These are phyloP conservation scores for Sporothrix brunneoviolacea DNA, from an alignment of 2,329 filamentous ascomycete species.

Conservation along the genomic window DNA sequence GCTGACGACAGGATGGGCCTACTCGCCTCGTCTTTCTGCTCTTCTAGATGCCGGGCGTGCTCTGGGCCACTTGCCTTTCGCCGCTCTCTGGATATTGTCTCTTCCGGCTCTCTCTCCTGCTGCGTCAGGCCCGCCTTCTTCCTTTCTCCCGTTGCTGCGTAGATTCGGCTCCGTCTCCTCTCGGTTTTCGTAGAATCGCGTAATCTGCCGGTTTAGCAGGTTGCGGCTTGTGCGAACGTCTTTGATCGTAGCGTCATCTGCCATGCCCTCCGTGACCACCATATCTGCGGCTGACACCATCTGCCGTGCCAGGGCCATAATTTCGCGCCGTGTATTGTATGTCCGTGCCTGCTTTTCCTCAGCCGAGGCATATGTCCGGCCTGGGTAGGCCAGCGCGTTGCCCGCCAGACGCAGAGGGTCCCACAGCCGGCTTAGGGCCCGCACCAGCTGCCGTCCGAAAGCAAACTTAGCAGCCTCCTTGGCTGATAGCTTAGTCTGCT, in stretches of 20 bases:
- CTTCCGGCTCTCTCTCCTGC: too few species aligned
- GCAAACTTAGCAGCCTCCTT: slow-evolving; percentile 31
- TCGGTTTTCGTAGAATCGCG: slow-evolving; percentile 21
- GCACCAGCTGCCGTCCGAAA: slow-evolving; percentile 44
- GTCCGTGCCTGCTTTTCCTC: slow-evolving; percentile 4
- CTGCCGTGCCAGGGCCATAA: slow-evolving; percentile 37
- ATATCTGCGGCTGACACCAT: slow-evolving; percentile 42
- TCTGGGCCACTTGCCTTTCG: too few species aligned
- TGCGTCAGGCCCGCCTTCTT: neutral
- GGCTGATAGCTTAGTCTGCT: slow-evolving; percentile 26
- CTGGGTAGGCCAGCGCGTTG: slow-evolving; percentile 30
- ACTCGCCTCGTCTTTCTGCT: too few species aligned
- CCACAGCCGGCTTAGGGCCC: slow-evolving; percentile 46
- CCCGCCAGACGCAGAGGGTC: slow-evolving; percentile 34
- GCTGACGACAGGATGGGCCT: too few species aligned
- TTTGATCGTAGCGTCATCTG: slow-evolving; percentile 26
- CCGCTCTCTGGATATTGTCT: too few species aligned
- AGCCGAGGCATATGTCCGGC: slow-evolving; percentile 8
- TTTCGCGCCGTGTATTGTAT: slow-evolving; percentile 34
- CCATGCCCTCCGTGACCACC: slow-evolving; percentile 35
- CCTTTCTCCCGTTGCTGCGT: neutral
- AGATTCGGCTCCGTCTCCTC: slow-evolving; percentile 15
- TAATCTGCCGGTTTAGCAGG: slow-evolving; percentile 26
- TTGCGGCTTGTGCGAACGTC: slow-evolving; percentile 27
- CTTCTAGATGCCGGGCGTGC: too few species aligned